Evolutionary conservation across 2,329 filamentous ascomycete species (phyloP).

Genomic region (Cladophialophora exuberans): DNA sequence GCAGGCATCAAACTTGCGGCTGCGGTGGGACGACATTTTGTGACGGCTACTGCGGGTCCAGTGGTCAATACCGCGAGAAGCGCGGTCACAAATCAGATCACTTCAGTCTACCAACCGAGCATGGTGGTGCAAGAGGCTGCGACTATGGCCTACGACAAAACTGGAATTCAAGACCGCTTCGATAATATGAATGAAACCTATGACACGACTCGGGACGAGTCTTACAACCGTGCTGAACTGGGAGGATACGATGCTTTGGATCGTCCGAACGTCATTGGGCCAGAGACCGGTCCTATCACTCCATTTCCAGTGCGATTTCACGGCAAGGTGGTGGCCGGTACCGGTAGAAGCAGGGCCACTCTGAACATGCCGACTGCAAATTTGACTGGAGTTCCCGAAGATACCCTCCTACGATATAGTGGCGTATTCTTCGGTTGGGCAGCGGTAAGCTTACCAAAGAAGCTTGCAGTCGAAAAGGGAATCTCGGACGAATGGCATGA

Average conservation of each 20-base stretch:
- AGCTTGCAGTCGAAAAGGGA: slow-evolving; percentile 37
- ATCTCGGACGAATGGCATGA: slow-evolving; percentile 58
- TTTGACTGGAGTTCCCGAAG: slow-evolving; percentile 55
- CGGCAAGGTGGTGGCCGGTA: slow-evolving; percentile 53
- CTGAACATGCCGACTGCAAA: slow-evolving; percentile 60
- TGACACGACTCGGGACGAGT: slow-evolving; percentile 35
- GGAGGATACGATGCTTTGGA: slow-evolving; percentile 32
- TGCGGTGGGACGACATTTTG: slow-evolving; percentile 40
- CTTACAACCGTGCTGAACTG: slow-evolving; percentile 25
- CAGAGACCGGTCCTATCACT: slow-evolving; percentile 54
- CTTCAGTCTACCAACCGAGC: slow-evolving; percentile 37
- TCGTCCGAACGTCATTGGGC: slow-evolving; percentile 48
- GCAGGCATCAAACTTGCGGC: slow-evolving; percentile 63
- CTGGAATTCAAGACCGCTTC: slow-evolving; percentile 39
- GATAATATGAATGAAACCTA: slow-evolving; percentile 44
- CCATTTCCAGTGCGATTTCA: slow-evolving; percentile 60
- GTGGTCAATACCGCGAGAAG: slow-evolving; percentile 40
- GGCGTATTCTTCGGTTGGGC: slow-evolving; percentile 71
- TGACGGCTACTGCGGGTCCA: slow-evolving; percentile 51
- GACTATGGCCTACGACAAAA: slow-evolving; percentile 39
- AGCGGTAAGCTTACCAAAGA: slow-evolving; percentile 43
- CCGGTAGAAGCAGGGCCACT: slow-evolving; percentile 44
- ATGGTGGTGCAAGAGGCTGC: slow-evolving; percentile 39
- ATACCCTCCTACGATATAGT: slow-evolving; percentile 57
- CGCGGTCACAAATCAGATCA: slow-evolving; percentile 20